phyloP scores from a whole-genome alignment of 148 eudicot species.

The Rhododendron henanense region DNA sequence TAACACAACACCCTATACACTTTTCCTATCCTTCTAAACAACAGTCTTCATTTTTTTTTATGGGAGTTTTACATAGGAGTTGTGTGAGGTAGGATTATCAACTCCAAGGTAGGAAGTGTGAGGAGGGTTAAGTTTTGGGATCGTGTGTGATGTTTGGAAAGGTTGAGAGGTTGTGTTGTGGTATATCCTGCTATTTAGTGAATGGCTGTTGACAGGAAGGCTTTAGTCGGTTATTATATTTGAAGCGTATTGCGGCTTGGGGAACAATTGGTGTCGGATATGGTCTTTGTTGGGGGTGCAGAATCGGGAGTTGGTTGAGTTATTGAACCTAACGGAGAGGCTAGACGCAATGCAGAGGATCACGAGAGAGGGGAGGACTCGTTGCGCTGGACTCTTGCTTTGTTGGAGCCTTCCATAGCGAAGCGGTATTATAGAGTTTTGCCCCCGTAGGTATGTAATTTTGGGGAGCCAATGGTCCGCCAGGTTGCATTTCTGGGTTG shows the following conservation, averaged over 20 bases:
- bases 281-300: not conserved
- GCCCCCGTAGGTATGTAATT: not conserved
- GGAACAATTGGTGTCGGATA: not conserved
- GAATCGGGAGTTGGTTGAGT: not conserved
- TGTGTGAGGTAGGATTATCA: not conserved
- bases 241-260: not conserved
- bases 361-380: not conserved
- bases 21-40: no score
- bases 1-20: no score
- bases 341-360: not conserved
- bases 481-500: not conserved
- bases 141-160: not conserved
- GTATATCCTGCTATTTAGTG: not conserved
- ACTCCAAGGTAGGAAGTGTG: not conserved
- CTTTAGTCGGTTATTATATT: not conserved
- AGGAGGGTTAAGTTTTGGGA: not conserved
- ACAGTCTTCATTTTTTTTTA: not conserved
- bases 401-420: not conserved
- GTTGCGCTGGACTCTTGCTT: not conserved
- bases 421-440: no score
- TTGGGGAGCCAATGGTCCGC: not conserved
- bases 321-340: not conserved
- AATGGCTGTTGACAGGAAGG: not conserved
- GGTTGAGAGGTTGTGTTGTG: not conserved
- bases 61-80: not conserved